phyloP scores from a whole-genome alignment of 2,329 filamentous ascomycete genomes.

The Pseudohalonectria lignicola region DNA sequence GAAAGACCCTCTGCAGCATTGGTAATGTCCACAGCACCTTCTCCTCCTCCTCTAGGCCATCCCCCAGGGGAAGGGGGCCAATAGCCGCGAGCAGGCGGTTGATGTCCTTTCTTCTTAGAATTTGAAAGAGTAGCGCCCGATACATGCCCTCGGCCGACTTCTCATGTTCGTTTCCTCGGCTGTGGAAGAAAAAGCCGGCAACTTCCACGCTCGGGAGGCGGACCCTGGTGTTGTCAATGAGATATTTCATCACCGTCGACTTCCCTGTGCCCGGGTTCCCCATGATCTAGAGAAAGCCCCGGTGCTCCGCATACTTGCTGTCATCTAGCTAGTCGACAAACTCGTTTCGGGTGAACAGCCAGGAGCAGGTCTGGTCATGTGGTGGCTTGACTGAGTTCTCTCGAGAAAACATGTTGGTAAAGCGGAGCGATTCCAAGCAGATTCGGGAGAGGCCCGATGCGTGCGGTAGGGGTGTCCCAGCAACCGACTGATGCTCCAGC shows the following conservation, averaged over 20 bases:
- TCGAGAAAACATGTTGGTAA: not conserved
- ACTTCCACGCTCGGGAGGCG: conserved; percentile 3
- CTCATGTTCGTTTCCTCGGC: conserved; percentile 28
- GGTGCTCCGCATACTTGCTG: conserved; percentile 14
- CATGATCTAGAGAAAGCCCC: conserved; percentile 31
- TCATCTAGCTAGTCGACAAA: conserved; percentile 21
- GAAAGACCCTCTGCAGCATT: conserved; percentile 5
- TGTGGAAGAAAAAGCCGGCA: conserved; percentile 36
- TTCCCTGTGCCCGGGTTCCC: conserved; percentile 29
- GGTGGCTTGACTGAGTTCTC: not conserved
- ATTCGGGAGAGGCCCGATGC: not conserved
- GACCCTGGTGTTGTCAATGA: conserved; percentile 8
- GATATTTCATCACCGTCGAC: conserved; percentile 30
- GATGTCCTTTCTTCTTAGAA: conserved; percentile 26
- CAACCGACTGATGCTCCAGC: too few species aligned
- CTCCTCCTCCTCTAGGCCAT: not conserved
- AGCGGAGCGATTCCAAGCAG: not conserved
- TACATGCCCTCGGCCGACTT: conserved; percentile 33
- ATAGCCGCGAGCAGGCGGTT: conserved; percentile 15
- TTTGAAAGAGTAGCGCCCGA: conserved; percentile 31
- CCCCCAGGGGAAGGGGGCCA: conserved; percentile 5
- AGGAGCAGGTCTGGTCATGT: conserved; percentile 2
- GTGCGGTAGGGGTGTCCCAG: not conserved
- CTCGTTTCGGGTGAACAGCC: conserved; percentile 10
- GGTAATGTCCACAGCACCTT: conserved; percentile 4